Conservation (phyloP, 441 rosid genomes). For the Gossypium gossypioides region DNA sequence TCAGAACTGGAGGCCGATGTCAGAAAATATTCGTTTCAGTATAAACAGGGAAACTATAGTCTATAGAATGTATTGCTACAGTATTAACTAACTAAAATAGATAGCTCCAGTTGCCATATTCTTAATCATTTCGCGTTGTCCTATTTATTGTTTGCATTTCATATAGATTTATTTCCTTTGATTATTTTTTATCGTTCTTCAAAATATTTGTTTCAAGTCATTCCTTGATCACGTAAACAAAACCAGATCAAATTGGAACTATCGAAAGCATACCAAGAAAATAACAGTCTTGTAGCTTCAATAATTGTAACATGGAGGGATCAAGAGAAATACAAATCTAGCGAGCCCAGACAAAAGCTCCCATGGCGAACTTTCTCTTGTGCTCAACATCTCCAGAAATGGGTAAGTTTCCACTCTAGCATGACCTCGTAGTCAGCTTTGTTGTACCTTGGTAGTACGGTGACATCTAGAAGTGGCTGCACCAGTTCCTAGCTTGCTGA, state of each 20-base stretch:
- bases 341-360: constrained; percentile 39
- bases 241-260: background rate
- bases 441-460: constrained; percentile 41
- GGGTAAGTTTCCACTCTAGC: constrained; percentile 39
- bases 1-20: background rate
- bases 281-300: background rate
- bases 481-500: constrained; percentile 9
- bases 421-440: constrained; percentile 34
- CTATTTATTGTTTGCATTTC: background rate
- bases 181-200: background rate
- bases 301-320: background rate
- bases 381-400: constrained; percentile 25
- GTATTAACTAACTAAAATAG: background rate
- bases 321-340: background rate
- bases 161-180: background rate
- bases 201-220: background rate
- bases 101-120: background rate
- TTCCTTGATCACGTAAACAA: background rate
- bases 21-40: background rate
- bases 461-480: constrained; percentile 33
- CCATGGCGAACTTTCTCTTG: constrained; percentile 38
- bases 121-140: background rate
- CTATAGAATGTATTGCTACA: background rate
- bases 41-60: background rate
- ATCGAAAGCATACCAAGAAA: background rate